Evolutionary conservation across 352 stramenopile genomes (phyloP).

Genomic region (Pythium apleroticum): DNA sequence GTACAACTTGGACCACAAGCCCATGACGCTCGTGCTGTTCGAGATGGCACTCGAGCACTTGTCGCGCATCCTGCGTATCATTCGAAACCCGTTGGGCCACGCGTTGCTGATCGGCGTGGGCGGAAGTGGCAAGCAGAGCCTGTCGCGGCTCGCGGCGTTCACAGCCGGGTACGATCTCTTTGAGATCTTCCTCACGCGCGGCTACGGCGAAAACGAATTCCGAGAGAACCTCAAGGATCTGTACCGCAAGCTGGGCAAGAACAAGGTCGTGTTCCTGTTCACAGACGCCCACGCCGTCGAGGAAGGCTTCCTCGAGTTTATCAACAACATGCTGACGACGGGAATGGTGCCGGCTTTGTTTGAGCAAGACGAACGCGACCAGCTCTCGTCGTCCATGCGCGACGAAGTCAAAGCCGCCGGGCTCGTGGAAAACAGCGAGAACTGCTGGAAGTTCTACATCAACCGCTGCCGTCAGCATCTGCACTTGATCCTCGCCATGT

Average conservation of each 20-base stretch:
- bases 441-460: slow-evolving; percentile 94
- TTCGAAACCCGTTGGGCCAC: slow-evolving; percentile 91
- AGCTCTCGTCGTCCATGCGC: slow-evolving; percentile 76
- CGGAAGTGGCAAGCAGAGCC: slow-evolving; percentile 93
- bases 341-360: slow-evolving; percentile 94
- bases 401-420: slow-evolving; percentile 88
- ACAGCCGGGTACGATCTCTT: slow-evolving; percentile 94
- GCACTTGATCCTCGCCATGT: slow-evolving; percentile 95
- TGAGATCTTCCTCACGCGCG: slow-evolving; percentile 92
- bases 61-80: slow-evolving; percentile 91
- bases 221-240: slow-evolving; percentile 94
- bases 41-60: slow-evolving; percentile 95
- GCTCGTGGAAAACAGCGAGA: slow-evolving; percentile 91
- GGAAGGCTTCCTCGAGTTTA: slow-evolving; percentile 96
- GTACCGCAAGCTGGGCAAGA: slow-evolving; percentile 87
- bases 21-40: slow-evolving; percentile 95
- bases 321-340: slow-evolving; percentile 97
- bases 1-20: slow-evolving; percentile 95
- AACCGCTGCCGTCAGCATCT: slow-evolving; percentile 93
- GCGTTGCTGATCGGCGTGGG: slow-evolving; percentile 93
- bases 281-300: slow-evolving; percentile 95
- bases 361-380: slow-evolving; percentile 91
- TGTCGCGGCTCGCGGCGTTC: slow-evolving; percentile 91
- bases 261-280: slow-evolving; percentile 94
- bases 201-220: slow-evolving; percentile 94